A percentile compares a stretch with the other conserved stretches of the same genome.
Evolutionary conservation across 1,139 yeast species (phyloP).

Genomic region (Diutina sp.): DNA sequence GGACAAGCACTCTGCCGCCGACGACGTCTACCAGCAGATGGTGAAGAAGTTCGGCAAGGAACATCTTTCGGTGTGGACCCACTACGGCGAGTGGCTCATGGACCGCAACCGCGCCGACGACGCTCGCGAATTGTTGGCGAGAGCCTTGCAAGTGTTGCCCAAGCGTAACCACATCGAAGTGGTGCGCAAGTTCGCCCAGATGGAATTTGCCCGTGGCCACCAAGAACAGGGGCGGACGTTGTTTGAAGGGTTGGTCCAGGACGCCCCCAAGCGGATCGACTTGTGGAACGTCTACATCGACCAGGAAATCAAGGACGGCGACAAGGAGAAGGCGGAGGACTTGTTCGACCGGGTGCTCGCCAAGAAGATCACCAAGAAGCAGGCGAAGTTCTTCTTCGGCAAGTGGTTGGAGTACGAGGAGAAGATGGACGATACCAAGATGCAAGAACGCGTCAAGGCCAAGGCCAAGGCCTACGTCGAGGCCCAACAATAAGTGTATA

Average conservation of each 20-base stretch:
- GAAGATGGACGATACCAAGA: constrained; percentile 51
- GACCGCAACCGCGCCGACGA: constrained; percentile 44
- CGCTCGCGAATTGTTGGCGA: constrained; percentile 60
- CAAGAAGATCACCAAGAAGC: constrained; percentile 71
- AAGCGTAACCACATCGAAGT: constrained; percentile 69
- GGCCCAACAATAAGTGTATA: not conserved
- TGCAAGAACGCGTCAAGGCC: constrained; percentile 77
- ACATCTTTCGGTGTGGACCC: constrained; percentile 60
- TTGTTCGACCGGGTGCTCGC: constrained; percentile 69
- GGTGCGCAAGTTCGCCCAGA: constrained; percentile 78
- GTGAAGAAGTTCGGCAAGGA: constrained; percentile 69
- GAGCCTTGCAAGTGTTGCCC: constrained; percentile 61
- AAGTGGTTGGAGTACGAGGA: constrained; percentile 85
- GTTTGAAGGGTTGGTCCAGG: constrained; percentile 83
- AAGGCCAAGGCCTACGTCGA: constrained; percentile 73
- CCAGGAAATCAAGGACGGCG: constrained; percentile 62
- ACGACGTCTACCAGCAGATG: constrained; percentile 49
- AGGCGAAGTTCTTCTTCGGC: constrained; percentile 88
- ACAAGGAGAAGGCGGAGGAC: constrained; percentile 53
- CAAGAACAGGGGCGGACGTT: constrained; percentile 90
- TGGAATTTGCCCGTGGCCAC: constrained; percentile 80
- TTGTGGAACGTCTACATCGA: constrained; percentile 92
- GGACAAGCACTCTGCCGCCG: constrained; percentile 61
- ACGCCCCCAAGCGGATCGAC: constrained; percentile 86
- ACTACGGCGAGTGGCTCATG: constrained; percentile 63